A percentile compares a stretch with the other conserved stretches of the same genome.
Evolutionary conservation across 208 protist genomes (phyloP).

Genomic region (Acanthamoeba castellanii): DNA sequence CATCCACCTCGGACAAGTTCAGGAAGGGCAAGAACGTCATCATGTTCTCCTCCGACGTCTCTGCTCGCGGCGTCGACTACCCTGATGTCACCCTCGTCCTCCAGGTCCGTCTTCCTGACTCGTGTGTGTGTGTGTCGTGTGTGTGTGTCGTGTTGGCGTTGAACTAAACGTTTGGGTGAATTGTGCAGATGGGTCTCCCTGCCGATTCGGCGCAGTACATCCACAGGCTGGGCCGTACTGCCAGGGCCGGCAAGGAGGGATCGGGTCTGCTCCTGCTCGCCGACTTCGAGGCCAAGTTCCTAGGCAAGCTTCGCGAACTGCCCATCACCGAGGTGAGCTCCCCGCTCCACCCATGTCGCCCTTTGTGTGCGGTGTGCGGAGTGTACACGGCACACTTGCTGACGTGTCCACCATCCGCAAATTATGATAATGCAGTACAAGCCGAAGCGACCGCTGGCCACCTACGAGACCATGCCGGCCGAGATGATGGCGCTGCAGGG

Average conservation of each 20-base stretch:
- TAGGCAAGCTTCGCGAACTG: neutral
- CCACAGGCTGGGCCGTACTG: constrained; percentile 29
- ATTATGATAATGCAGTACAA: neutral
- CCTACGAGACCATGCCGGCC: neutral
- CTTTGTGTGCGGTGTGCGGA: too few species aligned
- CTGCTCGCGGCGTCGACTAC: constrained; percentile 99
- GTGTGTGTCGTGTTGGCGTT: neutral
- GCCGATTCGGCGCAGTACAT: constrained; percentile 28
- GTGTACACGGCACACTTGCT: neutral
- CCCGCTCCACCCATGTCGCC: too few species aligned
- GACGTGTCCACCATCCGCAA: too few species aligned
- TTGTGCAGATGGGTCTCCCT: neutral
- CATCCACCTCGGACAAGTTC: constrained; percentile 99
- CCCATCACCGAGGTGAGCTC: constrained; percentile 15
- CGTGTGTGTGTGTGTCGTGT: neutral
- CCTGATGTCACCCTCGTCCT: constrained; percentile 99
- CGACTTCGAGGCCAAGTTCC: constrained; percentile 49
- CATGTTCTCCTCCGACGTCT: constrained; percentile 99
- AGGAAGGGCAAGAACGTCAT: constrained; percentile 97
- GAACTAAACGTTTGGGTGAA: neutral
- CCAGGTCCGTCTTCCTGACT: constrained; percentile 87
- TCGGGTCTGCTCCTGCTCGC: constrained; percentile 28
- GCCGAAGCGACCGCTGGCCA: neutral
- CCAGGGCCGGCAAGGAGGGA: constrained; percentile 25
- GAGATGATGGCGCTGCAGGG: constrained; percentile 12